Base-by-base conservation (phyloP, 1,139 yeast genomes). In the Yamadazyma oceani region DNA sequence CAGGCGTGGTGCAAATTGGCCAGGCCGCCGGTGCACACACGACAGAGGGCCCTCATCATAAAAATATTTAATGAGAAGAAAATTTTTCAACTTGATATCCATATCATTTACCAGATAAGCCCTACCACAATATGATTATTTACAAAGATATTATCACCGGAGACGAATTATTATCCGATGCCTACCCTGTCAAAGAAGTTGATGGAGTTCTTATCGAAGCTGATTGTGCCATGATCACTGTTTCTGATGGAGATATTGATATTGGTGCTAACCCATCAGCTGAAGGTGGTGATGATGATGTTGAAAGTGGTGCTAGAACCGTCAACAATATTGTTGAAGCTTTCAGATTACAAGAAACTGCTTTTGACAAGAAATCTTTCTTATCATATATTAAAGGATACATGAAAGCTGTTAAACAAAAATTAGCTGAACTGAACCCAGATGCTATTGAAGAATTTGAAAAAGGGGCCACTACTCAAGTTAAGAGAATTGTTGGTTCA, bases 181-280 rank as follows among this genome's bases (percentile, higher is more conserved):
- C 97, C 61, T 94, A 89, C 80, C 95, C 86, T 70, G 65, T 80
- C 66, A 84, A 75, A 65, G 74, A 72, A 66, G 96, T 92, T 53
- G 96, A 86, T 60, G 87, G 79, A 52, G 97, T 79, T 59, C 87
- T 90, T 69, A 87, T 78, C 80, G 99, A 92, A 79, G 98, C 95
- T 53, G 88, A 92, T 82, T 88, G 97, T 75, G 75, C 80, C 62
- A 83, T 88, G 92, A 82, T 92, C 72, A 49, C 46, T 37, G 50
- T 47, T 25, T 82, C 79, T 68, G 72, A 73, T 43, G 96, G 80
- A 62, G 90, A 90, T 66, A 82, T 92, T 58, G 97, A 92, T 69
- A 92, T 92, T 69, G 98, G 98, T 75, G 98, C 96, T 62, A 92
- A 94, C 84, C 97, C 99, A 65, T 88, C 97, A 59, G 97, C 97